Evolutionary conservation across 1,284 basidiomycete genomes (phyloP).

Genomic region (Moesziomyces globuligerus): DNA sequence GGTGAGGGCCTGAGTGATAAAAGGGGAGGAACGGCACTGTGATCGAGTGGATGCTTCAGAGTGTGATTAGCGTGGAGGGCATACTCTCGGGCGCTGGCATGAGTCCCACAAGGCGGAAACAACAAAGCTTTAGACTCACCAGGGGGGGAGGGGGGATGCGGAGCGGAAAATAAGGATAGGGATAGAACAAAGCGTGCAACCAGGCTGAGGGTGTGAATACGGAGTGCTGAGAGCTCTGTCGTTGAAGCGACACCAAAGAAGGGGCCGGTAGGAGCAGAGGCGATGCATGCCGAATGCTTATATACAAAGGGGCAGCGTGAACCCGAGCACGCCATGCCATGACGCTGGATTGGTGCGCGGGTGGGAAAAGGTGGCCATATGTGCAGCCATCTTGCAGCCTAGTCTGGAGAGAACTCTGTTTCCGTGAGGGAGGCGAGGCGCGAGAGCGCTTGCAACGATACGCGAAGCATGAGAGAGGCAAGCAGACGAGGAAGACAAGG

Average conservation of each 20-base stretch:
- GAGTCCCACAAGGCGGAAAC: too few species aligned
- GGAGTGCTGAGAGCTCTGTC: neutral
- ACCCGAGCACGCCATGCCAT: too few species aligned
- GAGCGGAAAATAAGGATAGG: neutral
- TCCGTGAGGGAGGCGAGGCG: neutral
- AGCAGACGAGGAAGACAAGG: too few species aligned
- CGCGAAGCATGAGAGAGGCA: neutral
- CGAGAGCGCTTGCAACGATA: neutral
- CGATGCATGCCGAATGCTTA: neutral
- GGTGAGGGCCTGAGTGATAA: too few species aligned
- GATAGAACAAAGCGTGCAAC: neutral
- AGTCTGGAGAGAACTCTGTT: neutral
- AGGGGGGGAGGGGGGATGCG: neutral
- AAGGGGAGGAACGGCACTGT: too few species aligned
- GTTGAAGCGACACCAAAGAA: neutral
- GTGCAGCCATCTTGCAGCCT: neutral
- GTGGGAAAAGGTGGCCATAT: neutral
- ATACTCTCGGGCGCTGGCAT: too few species aligned
- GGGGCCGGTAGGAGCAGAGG: neutral
- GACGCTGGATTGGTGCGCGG: neutral
- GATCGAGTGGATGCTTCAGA: too few species aligned
- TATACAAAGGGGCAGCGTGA: neutral
- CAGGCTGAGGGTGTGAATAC: neutral
- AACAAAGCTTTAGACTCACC: neutral
- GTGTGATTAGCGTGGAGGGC: too few species aligned